Conservation (phyloP, 2,329 filamentous ascomycete genomes). For the Arthrobotrys megalospora region DNA sequence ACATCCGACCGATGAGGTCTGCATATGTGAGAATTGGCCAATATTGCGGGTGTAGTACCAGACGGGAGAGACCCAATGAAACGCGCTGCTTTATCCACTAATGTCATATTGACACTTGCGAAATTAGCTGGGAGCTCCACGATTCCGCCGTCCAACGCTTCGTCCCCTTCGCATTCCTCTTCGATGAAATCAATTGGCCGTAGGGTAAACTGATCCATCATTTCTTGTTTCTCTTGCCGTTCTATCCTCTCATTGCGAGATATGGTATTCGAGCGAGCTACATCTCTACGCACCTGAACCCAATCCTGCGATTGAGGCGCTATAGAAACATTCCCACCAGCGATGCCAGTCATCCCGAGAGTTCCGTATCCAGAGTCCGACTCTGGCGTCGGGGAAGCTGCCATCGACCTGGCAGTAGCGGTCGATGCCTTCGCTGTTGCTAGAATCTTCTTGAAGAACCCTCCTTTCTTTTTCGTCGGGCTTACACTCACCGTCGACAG, state of each 20-base stretch:
- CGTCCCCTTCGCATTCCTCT: conserved; percentile 88
- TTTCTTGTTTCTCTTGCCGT: conserved; percentile 88
- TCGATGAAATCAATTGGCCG: conserved; percentile 91
- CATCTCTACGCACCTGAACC: conserved; percentile 96
- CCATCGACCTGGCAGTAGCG: conserved; percentile 63
- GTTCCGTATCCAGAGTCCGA: conserved; percentile 65
- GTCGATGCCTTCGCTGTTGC: conserved; percentile 65
- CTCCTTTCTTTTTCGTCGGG: conserved; percentile 65
- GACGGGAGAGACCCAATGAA: conserved; percentile 88
- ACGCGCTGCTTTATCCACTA: conserved; percentile 95
- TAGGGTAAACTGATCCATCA: conserved; percentile 91
- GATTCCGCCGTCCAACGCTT: conserved; percentile 85
- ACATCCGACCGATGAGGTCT: conserved; percentile 94
- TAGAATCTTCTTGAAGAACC: conserved; percentile 65
- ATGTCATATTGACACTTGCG: conserved; percentile 79
- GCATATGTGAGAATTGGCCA: conserved; percentile 93
- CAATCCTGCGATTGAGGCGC: conserved; percentile 76
- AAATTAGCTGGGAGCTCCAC: conserved; percentile 89
- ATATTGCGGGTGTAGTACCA: conserved; percentile 82
- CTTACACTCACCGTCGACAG: conserved; percentile 72
- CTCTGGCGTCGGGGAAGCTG: conserved; percentile 65
- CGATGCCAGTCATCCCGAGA: conserved; percentile 72
- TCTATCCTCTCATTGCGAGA: conserved; percentile 90
- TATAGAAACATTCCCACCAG: conserved; percentile 69
- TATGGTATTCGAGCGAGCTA: conserved; percentile 93